Conservation (phyloP, 495 filamentous ascomycete genomes). For the Chaetomium fimeti region DNA sequence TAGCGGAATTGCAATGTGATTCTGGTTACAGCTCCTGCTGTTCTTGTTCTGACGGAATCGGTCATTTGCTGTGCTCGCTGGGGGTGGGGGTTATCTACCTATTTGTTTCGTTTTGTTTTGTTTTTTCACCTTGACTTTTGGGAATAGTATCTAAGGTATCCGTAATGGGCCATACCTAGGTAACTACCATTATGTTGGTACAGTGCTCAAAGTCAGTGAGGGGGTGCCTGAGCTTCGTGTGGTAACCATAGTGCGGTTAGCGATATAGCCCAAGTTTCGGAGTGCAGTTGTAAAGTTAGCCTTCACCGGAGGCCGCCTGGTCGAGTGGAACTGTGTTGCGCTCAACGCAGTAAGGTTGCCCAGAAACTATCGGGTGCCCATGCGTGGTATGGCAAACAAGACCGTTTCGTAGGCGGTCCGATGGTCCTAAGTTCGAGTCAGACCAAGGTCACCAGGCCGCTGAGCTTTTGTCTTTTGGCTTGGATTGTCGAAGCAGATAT, state of each 20-base stretch:
- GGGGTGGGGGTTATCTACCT: too few species aligned
- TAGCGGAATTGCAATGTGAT: not conserved
- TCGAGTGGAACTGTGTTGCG: not conserved
- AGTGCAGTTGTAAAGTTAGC: not conserved
- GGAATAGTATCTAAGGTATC: too few species aligned
- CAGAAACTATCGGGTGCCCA: not conserved
- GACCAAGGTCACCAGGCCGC: not conserved
- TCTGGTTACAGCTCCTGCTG: not conserved
- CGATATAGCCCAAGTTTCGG: not conserved
- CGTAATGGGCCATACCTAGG: too few species aligned
- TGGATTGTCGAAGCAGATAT: not conserved
- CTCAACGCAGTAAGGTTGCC: not conserved
- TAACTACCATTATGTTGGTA: not conserved
- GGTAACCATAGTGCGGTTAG: not conserved
- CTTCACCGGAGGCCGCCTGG: not conserved
- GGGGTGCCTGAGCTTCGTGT: not conserved
- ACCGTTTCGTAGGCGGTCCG: not conserved
- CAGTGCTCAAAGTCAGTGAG: not conserved
- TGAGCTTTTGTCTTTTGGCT: not conserved
- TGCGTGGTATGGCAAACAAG: not conserved
- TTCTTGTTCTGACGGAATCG: not conserved
- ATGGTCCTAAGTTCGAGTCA: not conserved
- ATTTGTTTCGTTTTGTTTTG: not conserved
- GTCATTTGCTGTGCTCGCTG: not conserved
- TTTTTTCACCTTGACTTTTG: not conserved